Evolutionary conservation across 2,329 filamentous ascomycete species (phyloP).

Genomic region (Phyllachora maydis): DNA sequence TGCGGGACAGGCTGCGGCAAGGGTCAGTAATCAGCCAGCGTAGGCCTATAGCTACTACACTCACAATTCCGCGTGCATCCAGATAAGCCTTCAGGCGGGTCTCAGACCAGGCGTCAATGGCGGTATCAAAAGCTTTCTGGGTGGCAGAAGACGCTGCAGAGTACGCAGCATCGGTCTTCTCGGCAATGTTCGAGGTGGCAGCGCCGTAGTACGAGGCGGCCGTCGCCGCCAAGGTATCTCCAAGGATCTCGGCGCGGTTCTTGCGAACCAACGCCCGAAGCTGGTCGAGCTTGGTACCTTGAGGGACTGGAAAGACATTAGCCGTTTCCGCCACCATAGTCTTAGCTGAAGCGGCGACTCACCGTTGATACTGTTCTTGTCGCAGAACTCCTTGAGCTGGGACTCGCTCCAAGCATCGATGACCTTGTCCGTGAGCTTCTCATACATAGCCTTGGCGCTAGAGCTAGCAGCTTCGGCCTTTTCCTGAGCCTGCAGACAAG

Average conservation of each 20-base stretch:
- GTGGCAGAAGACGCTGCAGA: conserved; percentile 40
- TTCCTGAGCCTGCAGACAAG: conserved; percentile 46
- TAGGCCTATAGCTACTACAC: neutral
- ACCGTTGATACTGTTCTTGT: conserved; percentile 66
- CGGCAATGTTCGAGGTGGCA: conserved; percentile 54
- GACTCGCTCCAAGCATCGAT: conserved; percentile 81
- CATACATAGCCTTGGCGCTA: conserved; percentile 48
- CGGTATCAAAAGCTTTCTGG: conserved; percentile 46
- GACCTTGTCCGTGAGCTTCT: conserved; percentile 60
- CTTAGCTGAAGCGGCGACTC: conserved; percentile 8
- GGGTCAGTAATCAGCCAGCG: neutral
- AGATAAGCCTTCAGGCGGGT: conserved; percentile 61
- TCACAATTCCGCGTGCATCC: conserved; percentile 46
- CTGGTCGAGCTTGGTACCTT: conserved; percentile 81
- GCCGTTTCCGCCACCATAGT: no score
- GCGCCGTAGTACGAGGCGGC: conserved; percentile 44
- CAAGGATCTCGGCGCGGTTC: conserved; percentile 52
- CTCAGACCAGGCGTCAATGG: conserved; percentile 46
- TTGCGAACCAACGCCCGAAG: conserved; percentile 77
- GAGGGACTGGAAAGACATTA: no score
- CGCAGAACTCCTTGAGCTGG: conserved; percentile 78
- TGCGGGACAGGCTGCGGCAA: conserved; percentile 44
- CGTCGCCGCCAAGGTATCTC: conserved; percentile 38
- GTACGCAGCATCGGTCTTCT: conserved; percentile 58
- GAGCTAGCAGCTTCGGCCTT: conserved; percentile 37